Evolutionary conservation across 192 early-diverging fungal species (phyloP).

Genomic region (Mortierella claussenii): DNA sequence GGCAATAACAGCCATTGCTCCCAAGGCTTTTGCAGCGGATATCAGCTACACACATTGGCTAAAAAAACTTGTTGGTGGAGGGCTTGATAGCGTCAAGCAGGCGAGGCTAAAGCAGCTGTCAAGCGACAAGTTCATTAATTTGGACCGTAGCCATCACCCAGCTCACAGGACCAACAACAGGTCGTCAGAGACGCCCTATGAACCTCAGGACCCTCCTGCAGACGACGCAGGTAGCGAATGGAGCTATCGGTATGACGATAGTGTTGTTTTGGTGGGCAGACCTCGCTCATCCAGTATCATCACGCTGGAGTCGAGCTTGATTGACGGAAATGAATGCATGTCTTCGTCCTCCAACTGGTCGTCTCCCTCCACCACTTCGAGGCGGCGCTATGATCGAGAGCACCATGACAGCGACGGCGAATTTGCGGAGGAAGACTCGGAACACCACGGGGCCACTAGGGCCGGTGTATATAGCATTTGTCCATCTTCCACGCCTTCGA

Average conservation of each 20-base stretch:
- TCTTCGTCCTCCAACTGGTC: slow-evolving; percentile 34
- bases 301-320: slow-evolving; percentile 28
- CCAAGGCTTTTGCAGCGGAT: slow-evolving; percentile 21
- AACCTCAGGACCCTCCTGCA: not conserved
- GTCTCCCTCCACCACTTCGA: slow-evolving; percentile 6
- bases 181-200: not conserved
- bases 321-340: slow-evolving; percentile 28
- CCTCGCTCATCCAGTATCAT: slow-evolving; percentile 27
- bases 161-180: no score
- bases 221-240: slow-evolving; percentile 14
- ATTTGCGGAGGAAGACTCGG: not conserved
- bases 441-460: not conserved
- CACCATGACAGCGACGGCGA: slow-evolving; percentile 4
- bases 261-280: slow-evolving; percentile 21
- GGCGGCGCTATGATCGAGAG: not conserved
- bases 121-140: slow-evolving; percentile 20
- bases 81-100: slow-evolving; percentile 25
- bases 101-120: slow-evolving; percentile 35
- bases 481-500: slow-evolving; percentile 20
- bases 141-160: not conserved
- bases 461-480: no score
- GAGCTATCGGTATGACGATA: slow-evolving; percentile 25
- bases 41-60: slow-evolving; percentile 34
- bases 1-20: not conserved
- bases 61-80: slow-evolving; percentile 19